These are phyloP conservation scores for Candida boleticola DNA, from an alignment of 805 yeast genomes.

Conservation along the genomic window DNA sequence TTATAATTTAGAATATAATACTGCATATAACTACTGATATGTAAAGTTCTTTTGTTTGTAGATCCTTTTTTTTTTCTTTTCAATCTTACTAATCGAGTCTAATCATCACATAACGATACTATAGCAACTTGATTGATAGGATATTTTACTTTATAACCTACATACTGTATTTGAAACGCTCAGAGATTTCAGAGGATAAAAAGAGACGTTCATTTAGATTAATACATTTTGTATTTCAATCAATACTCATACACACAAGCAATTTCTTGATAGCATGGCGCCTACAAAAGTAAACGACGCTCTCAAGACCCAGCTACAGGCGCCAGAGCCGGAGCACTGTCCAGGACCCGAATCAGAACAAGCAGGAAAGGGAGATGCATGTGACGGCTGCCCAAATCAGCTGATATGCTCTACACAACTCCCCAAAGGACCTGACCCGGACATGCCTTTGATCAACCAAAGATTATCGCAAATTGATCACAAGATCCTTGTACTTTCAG, in stretches of 20 bases:
- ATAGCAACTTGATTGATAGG: too few relatives aligned
- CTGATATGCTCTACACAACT: constrained; percentile 77
- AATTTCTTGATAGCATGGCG: too few relatives aligned
- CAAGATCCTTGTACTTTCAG: constrained; percentile 75
- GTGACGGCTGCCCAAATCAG: constrained; percentile 93
- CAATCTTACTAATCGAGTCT: not conserved
- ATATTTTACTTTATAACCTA: too few relatives aligned
- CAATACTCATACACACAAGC: too few relatives aligned
- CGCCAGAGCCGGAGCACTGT: constrained; percentile 95
- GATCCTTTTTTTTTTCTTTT: not conserved
- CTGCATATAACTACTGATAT: constrained; percentile 1
- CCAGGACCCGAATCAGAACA: constrained; percentile 95
- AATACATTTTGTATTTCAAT: too few relatives aligned
- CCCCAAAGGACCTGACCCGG: constrained; percentile 95
- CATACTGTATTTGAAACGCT: too few relatives aligned
- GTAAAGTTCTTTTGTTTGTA: not conserved
- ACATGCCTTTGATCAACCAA: constrained; percentile 69
- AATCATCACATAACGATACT: too few relatives aligned
- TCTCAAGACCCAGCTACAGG: constrained; percentile 29
- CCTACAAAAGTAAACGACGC: constrained; percentile 3
- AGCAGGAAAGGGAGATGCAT: constrained; percentile 94
- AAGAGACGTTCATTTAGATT: too few relatives aligned
- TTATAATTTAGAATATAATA: not conserved
- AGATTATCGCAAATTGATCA: constrained; percentile 67
- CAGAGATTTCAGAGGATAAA: too few relatives aligned